phyloP scores from a whole-genome alignment of 2,329 filamentous ascomycete species.

The Fusarium zealandicum region DNA sequence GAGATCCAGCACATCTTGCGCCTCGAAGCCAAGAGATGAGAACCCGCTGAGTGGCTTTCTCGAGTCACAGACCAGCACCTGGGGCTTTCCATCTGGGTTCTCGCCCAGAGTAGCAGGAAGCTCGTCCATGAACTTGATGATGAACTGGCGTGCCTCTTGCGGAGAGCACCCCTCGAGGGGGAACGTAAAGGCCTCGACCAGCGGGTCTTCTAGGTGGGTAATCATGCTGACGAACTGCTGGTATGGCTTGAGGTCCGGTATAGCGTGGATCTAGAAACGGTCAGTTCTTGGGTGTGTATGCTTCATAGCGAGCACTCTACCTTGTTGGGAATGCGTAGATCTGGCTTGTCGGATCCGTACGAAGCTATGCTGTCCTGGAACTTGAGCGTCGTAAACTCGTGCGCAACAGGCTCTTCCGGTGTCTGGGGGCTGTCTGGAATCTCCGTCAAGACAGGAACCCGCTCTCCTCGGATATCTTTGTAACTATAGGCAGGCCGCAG shows the following conservation, averaged over 20 bases:
- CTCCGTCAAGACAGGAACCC: slow-evolving; percentile 44
- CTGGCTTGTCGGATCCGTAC: slow-evolving; percentile 93
- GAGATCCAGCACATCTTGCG: slow-evolving; percentile 63
- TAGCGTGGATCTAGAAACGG: slow-evolving; percentile 61
- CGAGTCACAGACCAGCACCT: slow-evolving; percentile 77
- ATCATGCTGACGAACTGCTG: slow-evolving; percentile 78
- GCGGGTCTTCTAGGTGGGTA: slow-evolving; percentile 69
- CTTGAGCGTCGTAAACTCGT: slow-evolving; percentile 46
- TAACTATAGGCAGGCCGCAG: slow-evolving; percentile 62
- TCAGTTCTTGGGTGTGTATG: fast-evolving
- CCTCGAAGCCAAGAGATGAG: slow-evolving; percentile 71
- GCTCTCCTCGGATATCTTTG: slow-evolving; percentile 58
- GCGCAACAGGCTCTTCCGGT: slow-evolving; percentile 35
- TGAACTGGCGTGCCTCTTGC: slow-evolving; percentile 65
- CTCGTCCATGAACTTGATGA: slow-evolving; percentile 73
- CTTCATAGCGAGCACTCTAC: slow-evolving; percentile 50
- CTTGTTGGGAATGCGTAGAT: slow-evolving; percentile 75
- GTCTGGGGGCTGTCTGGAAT: slow-evolving; percentile 30
- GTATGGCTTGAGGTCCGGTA: slow-evolving; percentile 66
- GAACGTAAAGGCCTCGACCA: slow-evolving; percentile 79
- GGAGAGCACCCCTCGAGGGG: slow-evolving; percentile 60
- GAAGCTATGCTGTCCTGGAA: slow-evolving; percentile 68
- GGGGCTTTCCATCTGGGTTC: slow-evolving; percentile 80
- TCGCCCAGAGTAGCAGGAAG: slow-evolving; percentile 66
- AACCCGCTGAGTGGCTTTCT: slow-evolving; percentile 78